Evolutionary conservation across 2,329 filamentous ascomycete genomes (phyloP), one percentile per base, ranked within the genome.

Genomic region (Diaporthe amygdali): DNA sequence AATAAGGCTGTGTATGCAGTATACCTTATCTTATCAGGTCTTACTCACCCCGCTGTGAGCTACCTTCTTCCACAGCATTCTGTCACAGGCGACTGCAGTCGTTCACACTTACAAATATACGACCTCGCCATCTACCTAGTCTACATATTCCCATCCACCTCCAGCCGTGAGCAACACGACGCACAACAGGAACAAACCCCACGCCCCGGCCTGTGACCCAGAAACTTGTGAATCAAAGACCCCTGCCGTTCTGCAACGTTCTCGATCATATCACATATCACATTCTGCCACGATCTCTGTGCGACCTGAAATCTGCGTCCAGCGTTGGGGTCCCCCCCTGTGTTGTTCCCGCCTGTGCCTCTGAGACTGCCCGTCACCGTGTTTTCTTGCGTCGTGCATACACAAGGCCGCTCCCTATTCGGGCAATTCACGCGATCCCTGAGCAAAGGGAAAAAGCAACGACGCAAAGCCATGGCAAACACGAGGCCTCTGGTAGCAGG

Each of bases 401-500:
- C 52, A 64, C 59, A 64, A 64, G 59, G 59, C 30, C 20, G 41
- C 3, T 7, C 44, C 44, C 59, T 34, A 44, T 49, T 64, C 44
- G 44, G 44, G 59, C 44, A 37, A 64, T 47, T 47, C 25, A 41
- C 47, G 49, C 41, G 66, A 37, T 49, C 41, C 15, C 52, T 51
- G 44, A 63, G 41, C 27, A 9, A 20, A 59, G 34, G 44, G 44
- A 54, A 73, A 49, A 37, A 69, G 34, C 54, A 63, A 37, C 30
- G 30, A 34, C 39, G 17, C 47, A 55, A 15, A 47, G 30, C 17
- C 44, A 73, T 73, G 71, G 71, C 44, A 27, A 71, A 74, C 25
- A 61, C 87, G 74, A 91, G 94, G 73, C 91, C 93, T 56, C 85
- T 87, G 66, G 89, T 96, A 75, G 90, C 94, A 71, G 96, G 96